Evolutionary conservation across 1,284 basidiomycete genomes (phyloP), one percentile per base, ranked within the genome.

Genomic region (Ganoderma multipileum): DNA sequence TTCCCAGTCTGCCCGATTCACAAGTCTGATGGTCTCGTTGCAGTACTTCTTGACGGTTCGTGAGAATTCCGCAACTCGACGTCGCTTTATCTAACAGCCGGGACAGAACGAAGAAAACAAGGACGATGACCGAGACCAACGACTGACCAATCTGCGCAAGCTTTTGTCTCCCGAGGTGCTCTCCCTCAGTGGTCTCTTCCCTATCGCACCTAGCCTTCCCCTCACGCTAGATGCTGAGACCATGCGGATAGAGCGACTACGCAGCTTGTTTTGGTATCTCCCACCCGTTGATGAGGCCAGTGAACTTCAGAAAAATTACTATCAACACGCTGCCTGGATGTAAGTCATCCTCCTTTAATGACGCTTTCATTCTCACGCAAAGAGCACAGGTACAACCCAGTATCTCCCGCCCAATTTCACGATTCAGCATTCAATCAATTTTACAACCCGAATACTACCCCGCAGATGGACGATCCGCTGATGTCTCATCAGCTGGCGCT

Each of bases 291-390:
- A 87, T 44, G 86, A 84, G 70, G 90, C 91, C 6, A 81, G 84
- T 28, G 85, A 87, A 69, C 81, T 94, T 44, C 86, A 87, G 42
- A 83, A 86, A 41, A 85, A 87, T 42, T 94, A 91, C 76, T 94
- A 85, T 79, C 84, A 85, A 50, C 85, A 91, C 74, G 91, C 90
- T 54, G 89, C 91, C 55, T 93, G 91, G 92, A 92, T 94, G 92
- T 92, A 76, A 72, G 83, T 68, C 52, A 66, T 50, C 69, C 36
- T 39, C 33, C 55, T 60, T 30, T 20, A 23, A 47, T 9, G 6
- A 33, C 42, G 36, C 28, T 63, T 36, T 54, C 61, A n/a, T 30
- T 60, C 65, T 60, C 60, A 63, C 63, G 28, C 50, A 42, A 55
- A 41, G 33, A 33, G 12, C 47, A 39, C 74, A 93, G 92, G 91